phyloP scores from a whole-genome alignment of 768 basidiomycete species.

The Ramaria sp. region DNA sequence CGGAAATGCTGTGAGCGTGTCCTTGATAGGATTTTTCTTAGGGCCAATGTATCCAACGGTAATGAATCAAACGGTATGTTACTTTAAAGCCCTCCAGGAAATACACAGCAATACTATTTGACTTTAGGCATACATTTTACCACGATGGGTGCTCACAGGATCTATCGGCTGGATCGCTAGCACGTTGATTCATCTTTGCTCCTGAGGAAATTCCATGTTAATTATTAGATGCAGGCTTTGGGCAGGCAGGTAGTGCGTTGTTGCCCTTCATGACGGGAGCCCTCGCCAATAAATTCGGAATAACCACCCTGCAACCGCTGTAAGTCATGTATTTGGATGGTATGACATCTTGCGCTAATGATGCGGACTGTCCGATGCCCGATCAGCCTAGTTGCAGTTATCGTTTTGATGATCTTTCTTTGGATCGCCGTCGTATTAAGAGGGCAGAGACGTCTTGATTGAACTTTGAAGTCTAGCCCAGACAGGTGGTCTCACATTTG shows the following conservation, averaged over 20 bases:
- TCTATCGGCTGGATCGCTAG: constrained; percentile 31
- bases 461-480: not conserved
- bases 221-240: constrained; percentile 18
- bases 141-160: constrained; percentile 54
- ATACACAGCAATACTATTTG: not conserved
- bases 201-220: not conserved
- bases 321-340: too few relatives aligned
- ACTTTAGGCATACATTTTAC: constrained; percentile 32
- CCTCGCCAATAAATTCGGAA: constrained; percentile 51
- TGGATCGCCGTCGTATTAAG: constrained; percentile 44
- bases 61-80: constrained; percentile 55
- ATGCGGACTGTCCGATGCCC: too few relatives aligned
- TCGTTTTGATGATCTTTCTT: constrained; percentile 43
- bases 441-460: constrained; percentile 9
- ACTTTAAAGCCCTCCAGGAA: not conserved
- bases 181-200: constrained; percentile 5
- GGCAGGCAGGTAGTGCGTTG: constrained; percentile 61
- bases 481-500: too few relatives aligned
- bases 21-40: constrained; percentile 42
- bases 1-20: constrained; percentile 40
- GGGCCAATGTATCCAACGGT: constrained; percentile 45
- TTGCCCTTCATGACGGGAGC: constrained; percentile 67
- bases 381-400: constrained; percentile 52
- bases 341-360: too few relatives aligned
- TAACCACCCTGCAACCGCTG: constrained; percentile 52